Evolutionary conservation across 495 filamentous ascomycete genomes (phyloP), one percentile per base, ranked within the genome.

Genomic region (Melanomma pulvis-pyrius): DNA sequence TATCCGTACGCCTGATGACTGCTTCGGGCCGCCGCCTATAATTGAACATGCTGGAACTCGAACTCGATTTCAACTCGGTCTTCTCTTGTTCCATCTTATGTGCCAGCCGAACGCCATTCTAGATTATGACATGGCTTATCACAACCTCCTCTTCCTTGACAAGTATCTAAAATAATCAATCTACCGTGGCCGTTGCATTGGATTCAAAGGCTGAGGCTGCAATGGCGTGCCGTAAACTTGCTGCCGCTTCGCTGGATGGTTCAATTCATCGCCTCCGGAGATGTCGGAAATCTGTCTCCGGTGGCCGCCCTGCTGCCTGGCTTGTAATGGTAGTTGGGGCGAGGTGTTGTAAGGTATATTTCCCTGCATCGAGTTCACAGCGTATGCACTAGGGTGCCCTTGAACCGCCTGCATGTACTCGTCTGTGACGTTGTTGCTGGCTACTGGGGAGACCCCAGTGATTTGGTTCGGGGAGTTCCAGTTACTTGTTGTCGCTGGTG

Each of bases 261-360:
- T 69, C 67, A 59, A 81, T 15, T 87, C 86, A 22, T 78, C 73
- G 9, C 76, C 82, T 56, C 86, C 82, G 3, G 83, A 79, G 76
- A 91, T 86, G 25, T 90, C 87, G 12, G 87, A 88, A 34, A 90
- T 82, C 51, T 87, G 85, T 72, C 88, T 80, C 69, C 88, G 80
- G 65, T 87, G 86, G 50, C 63, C 67, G 13, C 36, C 55, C 61
- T 70, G 68, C 58, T 68, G 71, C 47, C 57, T 46, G 12, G 61
- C 55, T 19, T 67, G 59, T 47, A 68, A 58, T 34, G 61, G 19
- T 53, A 66, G 41, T 30, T 67, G 67, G 8, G 67, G 67, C n/a
- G 70, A 69, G 13, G 70, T 67, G 28, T 67, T 67, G 54, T 71
- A 71, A 0, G 46, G 24, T 19, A 70, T 54, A 36, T 50, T 50